Base-by-base conservation (phyloP, 2,329 filamentous ascomycete species). In the Ceratocystis cubensis region DNA sequence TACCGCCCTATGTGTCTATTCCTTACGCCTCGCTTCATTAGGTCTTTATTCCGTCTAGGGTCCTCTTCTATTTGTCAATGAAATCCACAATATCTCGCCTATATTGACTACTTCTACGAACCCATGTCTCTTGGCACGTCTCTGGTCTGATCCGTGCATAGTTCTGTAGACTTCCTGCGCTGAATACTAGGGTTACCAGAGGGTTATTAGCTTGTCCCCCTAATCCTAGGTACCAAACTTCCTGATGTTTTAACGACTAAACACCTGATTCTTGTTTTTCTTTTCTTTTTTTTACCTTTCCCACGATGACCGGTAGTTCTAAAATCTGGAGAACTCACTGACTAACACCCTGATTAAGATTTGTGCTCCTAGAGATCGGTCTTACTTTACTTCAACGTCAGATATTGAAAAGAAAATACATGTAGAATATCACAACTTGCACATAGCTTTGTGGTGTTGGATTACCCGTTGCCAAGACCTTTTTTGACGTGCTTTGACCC, bases 401-500 rank as follows among this genome's bases (percentile, higher is more conserved):
- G 13, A 8, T 20, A 8, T 10, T n/a, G 20, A 50, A 20, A 10
- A 50, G 13, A 10, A 13, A 37, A 13, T 41, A 41, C 8, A 50
- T 20, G 17, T 20, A 25, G 20, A 15, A n/a, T 46, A 7, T 46
- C 37, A 15, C 37, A 41, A 30, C 30, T 2, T 15, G 13, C 13
- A 13, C 10, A 15, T 4, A 41, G 37, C 13, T 5, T 15, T 41
- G 37, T 13, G 3, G 37, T 13, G 37, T 5, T 41, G 37, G 37
- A 41, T 5, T 41, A 22, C 48, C 22, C 48, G 25, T 10, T 57
- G 25, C 53, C 53, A 57, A 57, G 53, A 57, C 53, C 30, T 20
- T 25, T n/a, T n/a, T 13, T 15, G 22, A 57, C 53, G 30, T 57
- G 53, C 53, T 57, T 57, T 57, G 53, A 57, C 53, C 53, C 53